Conservation (phyloP, 345 rosid genomes). For the Aquilaria sinensis region DNA sequence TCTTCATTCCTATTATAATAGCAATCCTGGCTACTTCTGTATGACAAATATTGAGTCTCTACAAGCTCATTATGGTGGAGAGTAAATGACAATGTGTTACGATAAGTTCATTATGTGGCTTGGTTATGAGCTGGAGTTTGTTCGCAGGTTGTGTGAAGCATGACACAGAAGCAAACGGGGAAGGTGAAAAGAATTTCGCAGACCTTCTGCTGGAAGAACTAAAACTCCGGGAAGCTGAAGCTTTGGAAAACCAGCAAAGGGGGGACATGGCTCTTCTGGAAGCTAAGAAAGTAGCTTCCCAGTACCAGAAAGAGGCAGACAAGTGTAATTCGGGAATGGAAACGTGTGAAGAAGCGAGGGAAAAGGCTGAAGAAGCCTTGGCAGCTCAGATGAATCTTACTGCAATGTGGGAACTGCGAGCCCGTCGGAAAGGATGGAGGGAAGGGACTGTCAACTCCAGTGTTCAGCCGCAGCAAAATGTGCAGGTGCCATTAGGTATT, state of each 20-base stretch:
- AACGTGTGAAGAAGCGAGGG: conserved; percentile 65
- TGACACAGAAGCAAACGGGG: conserved; percentile 34
- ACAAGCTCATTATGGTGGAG: too few relatives aligned
- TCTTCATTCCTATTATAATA: too few relatives aligned
- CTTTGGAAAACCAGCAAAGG: conserved; percentile 34
- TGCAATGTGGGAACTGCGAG: conserved; percentile 27
- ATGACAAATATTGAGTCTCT: too few relatives aligned
- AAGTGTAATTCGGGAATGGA: conserved; percentile 69
- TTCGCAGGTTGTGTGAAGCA: conserved; percentile 43
- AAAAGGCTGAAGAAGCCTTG: conserved; percentile 44
- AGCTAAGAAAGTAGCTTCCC: conserved; percentile 61
- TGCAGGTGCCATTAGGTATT: too few relatives aligned
- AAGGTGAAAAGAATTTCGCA: conserved; percentile 38
- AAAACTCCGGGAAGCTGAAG: conserved; percentile 48
- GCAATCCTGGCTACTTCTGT: too few relatives aligned
- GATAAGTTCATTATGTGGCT: too few relatives aligned
- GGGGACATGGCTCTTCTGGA: conserved; percentile 48
- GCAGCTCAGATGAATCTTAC: conserved; percentile 38
- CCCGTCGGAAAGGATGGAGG: conserved; percentile 24
- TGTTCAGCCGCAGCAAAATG: too few relatives aligned
- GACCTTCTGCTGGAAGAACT: conserved; percentile 45
- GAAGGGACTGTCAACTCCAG: background rate
- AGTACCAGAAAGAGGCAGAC: conserved; percentile 64
- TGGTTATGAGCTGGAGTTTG: too few relatives aligned
- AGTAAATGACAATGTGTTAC: too few relatives aligned